phyloP scores from a whole-genome alignment of 108 stramenopile genomes.

The Fistulifera solaris region DNA sequence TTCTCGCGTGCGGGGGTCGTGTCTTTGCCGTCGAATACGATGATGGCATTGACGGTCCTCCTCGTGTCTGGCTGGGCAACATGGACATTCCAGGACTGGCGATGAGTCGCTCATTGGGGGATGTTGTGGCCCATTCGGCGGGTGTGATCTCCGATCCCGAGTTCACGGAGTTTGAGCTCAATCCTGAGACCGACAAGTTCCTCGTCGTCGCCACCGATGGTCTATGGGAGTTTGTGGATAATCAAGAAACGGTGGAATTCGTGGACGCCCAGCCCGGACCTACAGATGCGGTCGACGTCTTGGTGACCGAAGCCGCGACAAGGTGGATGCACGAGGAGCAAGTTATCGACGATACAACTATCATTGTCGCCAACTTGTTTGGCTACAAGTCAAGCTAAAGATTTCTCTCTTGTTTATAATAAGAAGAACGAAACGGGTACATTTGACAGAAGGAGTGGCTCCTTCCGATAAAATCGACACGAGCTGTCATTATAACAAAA shows the following conservation, averaged over 20 bases:
- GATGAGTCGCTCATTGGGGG: constrained; percentile 94
- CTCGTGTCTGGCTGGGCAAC: constrained; percentile 97
- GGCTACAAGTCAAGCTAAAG: constrained; percentile 48
- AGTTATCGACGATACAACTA: constrained; percentile 98
- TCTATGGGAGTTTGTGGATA: constrained; percentile 95
- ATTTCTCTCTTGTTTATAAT: not conserved
- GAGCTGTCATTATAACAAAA: too few relatives aligned
- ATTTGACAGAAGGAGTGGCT: too few relatives aligned
- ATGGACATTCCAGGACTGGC: constrained; percentile 98
- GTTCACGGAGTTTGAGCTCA: constrained; percentile 74
- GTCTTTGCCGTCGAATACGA: constrained; percentile 99
- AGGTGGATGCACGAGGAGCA: constrained; percentile 98
- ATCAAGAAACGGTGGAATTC: constrained; percentile 89
- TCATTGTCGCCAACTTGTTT: constrained; percentile 92
- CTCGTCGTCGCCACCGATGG: constrained; percentile 95
- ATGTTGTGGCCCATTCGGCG: constrained; percentile 93
- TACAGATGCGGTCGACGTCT: constrained; percentile 78
- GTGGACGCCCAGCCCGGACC: constrained; percentile 74
- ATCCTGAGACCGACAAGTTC: constrained; percentile 75
- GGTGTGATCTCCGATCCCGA: constrained; percentile 97
- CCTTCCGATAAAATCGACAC: too few relatives aligned
- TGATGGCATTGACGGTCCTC: constrained; percentile 97
- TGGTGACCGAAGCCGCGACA: constrained; percentile 85
- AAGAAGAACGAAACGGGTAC: not conserved
- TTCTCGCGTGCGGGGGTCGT: constrained; percentile 86